These are phyloP conservation scores for Didymosphaeria variabile DNA, from an alignment of 2,329 filamentous ascomycete genomes.

Conservation along the genomic window DNA sequence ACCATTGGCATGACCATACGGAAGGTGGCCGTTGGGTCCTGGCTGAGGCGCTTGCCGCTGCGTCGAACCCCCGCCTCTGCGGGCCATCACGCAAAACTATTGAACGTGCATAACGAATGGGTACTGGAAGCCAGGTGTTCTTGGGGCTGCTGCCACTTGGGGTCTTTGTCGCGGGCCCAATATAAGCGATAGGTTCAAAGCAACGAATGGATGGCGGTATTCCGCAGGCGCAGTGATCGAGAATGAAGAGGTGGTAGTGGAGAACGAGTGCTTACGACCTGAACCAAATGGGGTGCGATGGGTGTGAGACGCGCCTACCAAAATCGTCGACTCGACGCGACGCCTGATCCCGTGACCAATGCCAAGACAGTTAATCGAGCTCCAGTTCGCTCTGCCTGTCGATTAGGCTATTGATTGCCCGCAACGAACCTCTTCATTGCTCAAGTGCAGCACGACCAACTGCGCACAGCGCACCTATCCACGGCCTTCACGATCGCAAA, in stretches of 20 bases:
- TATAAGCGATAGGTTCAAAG: not conserved
- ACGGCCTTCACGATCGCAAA: not conserved
- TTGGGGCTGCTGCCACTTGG: slow-evolving; percentile 6
- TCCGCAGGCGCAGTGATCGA: not conserved
- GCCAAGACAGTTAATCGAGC: slow-evolving; percentile 27
- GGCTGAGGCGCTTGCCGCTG: slow-evolving; percentile 38
- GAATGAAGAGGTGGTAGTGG: not conserved
- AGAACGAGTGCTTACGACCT: not conserved
- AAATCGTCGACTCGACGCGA: slow-evolving; percentile 12
- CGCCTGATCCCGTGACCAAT: slow-evolving; percentile 34
- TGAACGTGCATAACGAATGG: slow-evolving; percentile 33
- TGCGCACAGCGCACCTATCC: not conserved
- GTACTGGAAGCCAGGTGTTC: slow-evolving; percentile 2
- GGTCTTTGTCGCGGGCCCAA: not conserved
- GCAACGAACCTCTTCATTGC: too few relatives aligned
- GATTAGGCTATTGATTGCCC: slow-evolving; percentile 18
- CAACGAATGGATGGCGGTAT: not conserved
- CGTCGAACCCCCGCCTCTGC: slow-evolving; percentile 48
- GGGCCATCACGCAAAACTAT: slow-evolving; percentile 50
- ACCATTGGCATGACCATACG: slow-evolving; percentile 23
- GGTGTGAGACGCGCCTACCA: slow-evolving; percentile 26
- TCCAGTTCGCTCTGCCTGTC: slow-evolving; percentile 20
- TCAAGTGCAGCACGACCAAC: not conserved
- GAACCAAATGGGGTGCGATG: slow-evolving; percentile 14
- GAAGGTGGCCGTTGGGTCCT: slow-evolving; percentile 22